Conservation (phyloP, 2,329 filamentous ascomycete genomes). For the Colletotrichum caudatum region DNA sequence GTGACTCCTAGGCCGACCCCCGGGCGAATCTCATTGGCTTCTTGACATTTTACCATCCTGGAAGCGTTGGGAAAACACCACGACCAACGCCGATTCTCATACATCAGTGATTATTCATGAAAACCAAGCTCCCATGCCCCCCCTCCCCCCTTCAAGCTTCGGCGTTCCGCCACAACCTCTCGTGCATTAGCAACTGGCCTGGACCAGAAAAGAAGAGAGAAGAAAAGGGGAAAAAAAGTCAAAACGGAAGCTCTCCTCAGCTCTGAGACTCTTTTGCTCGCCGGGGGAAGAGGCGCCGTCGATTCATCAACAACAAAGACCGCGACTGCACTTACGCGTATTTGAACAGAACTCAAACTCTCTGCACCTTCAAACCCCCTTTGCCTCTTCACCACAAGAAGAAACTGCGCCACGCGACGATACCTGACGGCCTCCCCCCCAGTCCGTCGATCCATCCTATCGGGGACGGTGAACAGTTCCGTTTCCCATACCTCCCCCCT, state of each 20-base stretch:
- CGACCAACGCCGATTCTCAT: background rate
- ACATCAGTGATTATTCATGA: background rate
- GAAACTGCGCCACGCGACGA: constrained; percentile 2
- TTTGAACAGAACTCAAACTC: constrained; percentile 1
- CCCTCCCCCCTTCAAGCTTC: background rate
- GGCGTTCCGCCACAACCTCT: background rate
- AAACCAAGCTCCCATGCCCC: background rate
- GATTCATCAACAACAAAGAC: background rate
- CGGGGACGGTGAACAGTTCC: background rate
- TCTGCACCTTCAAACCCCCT: background rate
- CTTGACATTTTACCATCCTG: too few species aligned
- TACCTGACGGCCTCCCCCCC: background rate
- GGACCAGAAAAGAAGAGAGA: background rate
- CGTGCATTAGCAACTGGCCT: background rate
- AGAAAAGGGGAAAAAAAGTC: background rate
- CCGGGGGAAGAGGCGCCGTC: background rate
- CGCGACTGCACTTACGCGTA: constrained; percentile 33
- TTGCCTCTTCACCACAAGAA: background rate
- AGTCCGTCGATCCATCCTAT: background rate
- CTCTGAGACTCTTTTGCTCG: background rate
- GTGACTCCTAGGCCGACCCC: too few species aligned
- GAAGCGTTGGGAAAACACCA: background rate
- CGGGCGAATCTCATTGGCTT: too few species aligned
- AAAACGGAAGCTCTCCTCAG: background rate
- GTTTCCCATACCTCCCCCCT: background rate